Conservation (phyloP, 75 land plant genomes). For the Isoetes taiwanensis region DNA sequence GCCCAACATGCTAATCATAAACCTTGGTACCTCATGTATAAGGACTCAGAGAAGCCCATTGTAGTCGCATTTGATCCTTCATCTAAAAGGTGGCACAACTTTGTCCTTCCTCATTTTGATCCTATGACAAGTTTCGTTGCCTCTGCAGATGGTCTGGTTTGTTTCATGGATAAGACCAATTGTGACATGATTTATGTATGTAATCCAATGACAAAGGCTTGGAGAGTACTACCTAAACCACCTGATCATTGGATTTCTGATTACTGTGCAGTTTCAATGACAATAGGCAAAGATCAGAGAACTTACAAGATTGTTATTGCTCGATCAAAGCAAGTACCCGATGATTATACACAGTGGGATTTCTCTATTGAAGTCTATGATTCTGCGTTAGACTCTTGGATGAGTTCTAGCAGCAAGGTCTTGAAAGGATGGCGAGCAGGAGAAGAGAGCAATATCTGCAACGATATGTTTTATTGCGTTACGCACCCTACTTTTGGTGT, state of each 20-base stretch:
- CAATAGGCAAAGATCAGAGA: constrained; percentile 29
- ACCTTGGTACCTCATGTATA: constrained; percentile 87
- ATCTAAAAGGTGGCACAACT: constrained; percentile 50
- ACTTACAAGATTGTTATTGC: constrained; percentile 38
- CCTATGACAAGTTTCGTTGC: constrained; percentile 44
- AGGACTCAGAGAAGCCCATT: constrained; percentile 27
- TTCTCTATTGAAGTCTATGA: constrained; percentile 51
- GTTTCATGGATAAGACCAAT: constrained; percentile 48
- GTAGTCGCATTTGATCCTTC: constrained; percentile 62
- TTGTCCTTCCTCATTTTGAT: constrained; percentile 50
- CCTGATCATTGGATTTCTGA: constrained; percentile 37
- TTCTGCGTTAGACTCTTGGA: constrained; percentile 34
- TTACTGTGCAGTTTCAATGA: constrained; percentile 55
- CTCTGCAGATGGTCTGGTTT: constrained; percentile 61
- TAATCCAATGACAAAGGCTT: constrained; percentile 49
- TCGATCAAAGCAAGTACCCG: constrained; percentile 59
- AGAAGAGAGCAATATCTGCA: constrained; percentile 62
- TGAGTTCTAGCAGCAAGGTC: constrained; percentile 31
- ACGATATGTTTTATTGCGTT: constrained; percentile 52
- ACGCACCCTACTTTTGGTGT: constrained; percentile 43
- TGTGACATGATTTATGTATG: constrained; percentile 41
- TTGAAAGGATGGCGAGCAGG: constrained; percentile 72
- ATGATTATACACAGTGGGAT: constrained; percentile 58
- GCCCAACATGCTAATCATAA: constrained; percentile 22
- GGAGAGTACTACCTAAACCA: constrained; percentile 29